Evolutionary conservation across 2,329 filamentous ascomycete species (phyloP).

Genomic region (Cladophialophora immunda): DNA sequence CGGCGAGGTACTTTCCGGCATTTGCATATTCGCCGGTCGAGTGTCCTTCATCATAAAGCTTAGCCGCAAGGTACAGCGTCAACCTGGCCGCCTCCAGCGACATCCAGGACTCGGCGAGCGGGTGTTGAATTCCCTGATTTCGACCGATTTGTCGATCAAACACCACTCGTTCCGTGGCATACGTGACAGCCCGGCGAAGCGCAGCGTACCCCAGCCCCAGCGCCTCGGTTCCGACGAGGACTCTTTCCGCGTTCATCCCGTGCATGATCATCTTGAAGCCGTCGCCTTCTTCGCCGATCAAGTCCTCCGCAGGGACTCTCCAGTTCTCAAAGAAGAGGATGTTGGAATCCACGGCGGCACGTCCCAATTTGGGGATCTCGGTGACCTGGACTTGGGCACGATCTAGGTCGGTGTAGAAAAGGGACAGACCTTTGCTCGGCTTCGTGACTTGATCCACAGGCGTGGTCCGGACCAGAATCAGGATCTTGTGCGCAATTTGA

Average conservation of each 20-base stretch:
- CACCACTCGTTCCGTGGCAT: constrained; percentile 60
- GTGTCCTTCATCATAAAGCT: constrained; percentile 64
- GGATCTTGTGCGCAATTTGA: constrained; percentile 54
- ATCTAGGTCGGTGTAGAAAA: constrained; percentile 58
- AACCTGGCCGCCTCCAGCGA: constrained; percentile 68
- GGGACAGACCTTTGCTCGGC: constrained; percentile 52
- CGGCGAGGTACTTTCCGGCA: constrained; percentile 66
- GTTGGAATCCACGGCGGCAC: constrained; percentile 56
- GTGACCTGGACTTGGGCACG: constrained; percentile 49
- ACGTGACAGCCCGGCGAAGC: constrained; percentile 53
- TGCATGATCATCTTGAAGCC: constrained; percentile 57
- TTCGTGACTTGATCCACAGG: constrained; percentile 53
- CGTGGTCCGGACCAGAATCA: constrained; percentile 54
- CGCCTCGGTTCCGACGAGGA: constrained; percentile 51
- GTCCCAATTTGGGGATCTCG: constrained; percentile 58
- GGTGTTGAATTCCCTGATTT: constrained; percentile 68
- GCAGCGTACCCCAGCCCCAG: constrained; percentile 57
- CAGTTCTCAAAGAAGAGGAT: constrained; percentile 56
- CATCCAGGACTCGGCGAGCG: constrained; percentile 68
- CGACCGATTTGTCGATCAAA: constrained; percentile 67
- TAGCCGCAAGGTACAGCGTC: constrained; percentile 68
- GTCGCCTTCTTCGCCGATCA: constrained; percentile 53
- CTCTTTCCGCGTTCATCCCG: constrained; percentile 51
- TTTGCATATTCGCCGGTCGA: constrained; percentile 64
- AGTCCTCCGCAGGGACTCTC: constrained; percentile 50